Base-by-base conservation (phyloP, 371 early-diverging fungal genomes). In the Circinella umbellata region DNA sequence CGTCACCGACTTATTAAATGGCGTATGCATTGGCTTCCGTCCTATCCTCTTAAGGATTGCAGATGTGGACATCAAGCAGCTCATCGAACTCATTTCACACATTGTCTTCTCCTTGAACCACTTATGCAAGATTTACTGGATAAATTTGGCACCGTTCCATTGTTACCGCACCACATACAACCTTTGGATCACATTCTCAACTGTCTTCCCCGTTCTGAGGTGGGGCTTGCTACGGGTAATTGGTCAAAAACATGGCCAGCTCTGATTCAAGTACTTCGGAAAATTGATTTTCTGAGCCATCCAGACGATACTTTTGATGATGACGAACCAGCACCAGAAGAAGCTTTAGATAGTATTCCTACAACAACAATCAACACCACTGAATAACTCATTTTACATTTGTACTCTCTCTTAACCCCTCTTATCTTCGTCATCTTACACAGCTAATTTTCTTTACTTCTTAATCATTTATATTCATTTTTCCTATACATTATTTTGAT, bases 21-120 rank as follows among this genome's bases (percentile, higher is more conserved):
- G 54, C 54, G n/a, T 54, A 54, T 54, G 20, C 54, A 54, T 18
- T 54, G 54, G n/a, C 54, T 54, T 15, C 54, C 54, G 15, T 54
- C 20, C 7, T 54, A 54, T 18, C 15, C 54, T 7, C n/a, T 54
- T 10, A 54, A 54, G 54, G 11, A 54, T n/a, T 54, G 54, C n/a
- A 0, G 18, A 14, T 54, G 54, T 54, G 54, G 54, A 10, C 8
- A 8, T 20, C 54, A 54, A 10, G 20, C 17, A 10, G 8, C 47
- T 54, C 54, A 8, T 15, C 17, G 20, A n/a, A 54, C 10, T n/a
- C 10, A 7, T 54, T 15, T n/a, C 17, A 7, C 54, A 54, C 54
- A 10, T 4, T 54, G 10, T n/a, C 54, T 15, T 7, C 15, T 10
- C 18, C n/a, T 7, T 8, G 47, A 18, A 14, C 54, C n/a, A 27